Base-by-base conservation (phyloP, 2,329 filamentous ascomycete genomes). In the Pyrenophora tritici-repentis region DNA sequence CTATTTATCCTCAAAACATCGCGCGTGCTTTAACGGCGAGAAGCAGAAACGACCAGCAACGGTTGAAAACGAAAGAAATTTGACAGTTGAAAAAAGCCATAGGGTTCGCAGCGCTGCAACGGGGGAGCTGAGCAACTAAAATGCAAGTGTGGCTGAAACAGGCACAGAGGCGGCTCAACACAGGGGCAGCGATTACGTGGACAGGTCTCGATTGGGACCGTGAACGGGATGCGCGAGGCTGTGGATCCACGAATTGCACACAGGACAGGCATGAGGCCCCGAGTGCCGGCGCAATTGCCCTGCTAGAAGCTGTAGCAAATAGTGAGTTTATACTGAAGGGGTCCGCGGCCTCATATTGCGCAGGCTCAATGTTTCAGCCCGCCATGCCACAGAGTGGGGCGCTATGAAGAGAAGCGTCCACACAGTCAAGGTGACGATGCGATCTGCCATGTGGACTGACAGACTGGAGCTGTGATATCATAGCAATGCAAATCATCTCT, bases 161-260 rank as follows among this genome's bases (percentile, higher is more conserved):
- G 44, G 47, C 32, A 42, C 41, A 16, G 18, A 32, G 35, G 42
- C 42, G 36, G 36, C 47, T 45, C 37, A 29, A 50, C 47, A 53
- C 47, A 9, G 50, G 50, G 47, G n/a, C 14, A 44, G n/a, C n/a
- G 41, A 42, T 50, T 53, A 53, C 50, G 50, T 50, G 46, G 46
- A 50, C 47, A 24, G 26, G 4, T 17, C 47, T 44, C 36, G 31
- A 45, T 42, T 50, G 5, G 46, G 47, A 29, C 26, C 10, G 26
- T 29, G 33, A 26, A 20, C 17, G 41, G 33, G 32, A 50, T 45
- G 45, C 24, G 41, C 24, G 42, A 47, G 36, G 17, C 32, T 26
- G 43, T 47, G 43, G 38, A 32, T 36, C 17, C 34, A 18, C 18
- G 22, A 32, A 35, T 34, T n/a, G n/a, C 24, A 14, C 18, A 31